Conservation (phyloP, 177 flowering plant species). For the Telopea speciosissima region DNA sequence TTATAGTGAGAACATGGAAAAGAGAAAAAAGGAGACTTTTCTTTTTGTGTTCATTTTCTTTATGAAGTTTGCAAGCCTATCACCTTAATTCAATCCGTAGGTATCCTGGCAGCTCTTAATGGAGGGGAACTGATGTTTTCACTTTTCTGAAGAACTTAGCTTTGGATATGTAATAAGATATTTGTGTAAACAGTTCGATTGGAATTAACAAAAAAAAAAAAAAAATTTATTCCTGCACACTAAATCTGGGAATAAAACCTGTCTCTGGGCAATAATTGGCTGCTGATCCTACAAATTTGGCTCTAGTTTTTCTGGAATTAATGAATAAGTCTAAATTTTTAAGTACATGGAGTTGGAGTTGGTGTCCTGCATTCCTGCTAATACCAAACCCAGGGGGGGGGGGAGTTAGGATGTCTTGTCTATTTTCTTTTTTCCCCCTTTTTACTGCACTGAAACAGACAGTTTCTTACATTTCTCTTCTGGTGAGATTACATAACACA, state of each 20-base stretch:
- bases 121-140: neutral
- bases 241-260: neutral
- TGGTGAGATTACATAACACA: no score
- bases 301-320: neutral
- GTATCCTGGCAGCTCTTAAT: neutral
- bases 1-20: neutral
- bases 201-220: no score
- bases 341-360: no score
- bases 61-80: neutral
- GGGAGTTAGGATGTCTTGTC: no score
- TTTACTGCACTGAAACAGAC: no score
- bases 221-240: neutral
- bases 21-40: no score
- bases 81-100: neutral
- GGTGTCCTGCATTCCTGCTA: neutral
- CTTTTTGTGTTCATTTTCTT: neutral
- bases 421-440: no score
- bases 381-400: no score
- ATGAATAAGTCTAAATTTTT: neutral
- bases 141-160: neutral
- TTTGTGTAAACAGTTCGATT: neutral
- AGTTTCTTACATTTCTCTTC: no score
- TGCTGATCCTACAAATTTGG: neutral
- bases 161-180: neutral
- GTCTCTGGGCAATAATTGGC: neutral